Conservation (phyloP, 2,329 filamentous ascomycete species). For the Cladobotryum mycophilum region DNA sequence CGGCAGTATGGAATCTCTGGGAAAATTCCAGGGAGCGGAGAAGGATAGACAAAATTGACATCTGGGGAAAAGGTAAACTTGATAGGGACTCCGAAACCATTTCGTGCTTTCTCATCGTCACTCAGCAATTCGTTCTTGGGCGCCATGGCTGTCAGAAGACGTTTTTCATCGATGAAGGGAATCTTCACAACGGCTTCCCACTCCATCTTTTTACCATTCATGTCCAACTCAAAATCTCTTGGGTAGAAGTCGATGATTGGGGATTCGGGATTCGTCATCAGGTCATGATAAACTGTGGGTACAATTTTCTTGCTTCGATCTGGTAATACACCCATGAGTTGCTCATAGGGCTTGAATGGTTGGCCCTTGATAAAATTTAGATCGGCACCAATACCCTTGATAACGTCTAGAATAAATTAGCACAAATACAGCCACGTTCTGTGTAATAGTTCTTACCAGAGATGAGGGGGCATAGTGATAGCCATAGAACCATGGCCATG, state of each 20-base stretch:
- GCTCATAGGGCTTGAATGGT: constrained; percentile 90
- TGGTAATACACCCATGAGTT: constrained; percentile 95
- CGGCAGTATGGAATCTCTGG: constrained; percentile 81
- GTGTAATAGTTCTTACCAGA: constrained; percentile 51
- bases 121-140: constrained; percentile 74
- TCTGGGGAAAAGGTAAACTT: constrained; percentile 85
- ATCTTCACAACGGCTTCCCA: constrained; percentile 99
- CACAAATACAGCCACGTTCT: constrained; percentile 10
- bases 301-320: constrained; percentile 98
- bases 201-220: constrained; percentile 99
- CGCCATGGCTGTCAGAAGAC: constrained; percentile 78
- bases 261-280: constrained; percentile 87
- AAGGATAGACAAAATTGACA: constrained; percentile 76
- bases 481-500: constrained; percentile 96
- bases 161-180: constrained; percentile 91
- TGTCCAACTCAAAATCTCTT: constrained; percentile 92
- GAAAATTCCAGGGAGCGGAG: constrained; percentile 82
- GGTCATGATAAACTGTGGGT: constrained; percentile 73
- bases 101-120: constrained; percentile 71
- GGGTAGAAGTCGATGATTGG: constrained; percentile 98
- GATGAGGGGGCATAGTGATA: constrained; percentile 97
- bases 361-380: constrained; percentile 91
- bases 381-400: constrained; percentile 77
- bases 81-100: constrained; percentile 84
- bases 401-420: constrained; percentile 60